Base-by-base conservation (phyloP, 305 asterid species). In the Coffea humblotiana region DNA sequence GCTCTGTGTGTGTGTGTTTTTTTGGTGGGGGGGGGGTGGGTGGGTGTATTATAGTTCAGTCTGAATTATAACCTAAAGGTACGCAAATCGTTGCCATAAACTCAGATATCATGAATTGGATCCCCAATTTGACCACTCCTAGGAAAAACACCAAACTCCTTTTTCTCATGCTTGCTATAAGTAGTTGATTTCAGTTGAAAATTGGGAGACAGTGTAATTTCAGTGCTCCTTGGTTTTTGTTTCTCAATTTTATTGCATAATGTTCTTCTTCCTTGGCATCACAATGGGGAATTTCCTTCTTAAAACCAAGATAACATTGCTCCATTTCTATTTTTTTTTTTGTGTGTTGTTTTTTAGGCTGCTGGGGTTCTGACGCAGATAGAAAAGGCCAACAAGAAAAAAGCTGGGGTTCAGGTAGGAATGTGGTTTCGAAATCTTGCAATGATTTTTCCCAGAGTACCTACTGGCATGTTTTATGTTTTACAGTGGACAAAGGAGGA, bases 351-450 rank as follows among this genome's bases (percentile, higher is more conserved):
- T 82, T 49, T 85, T 81, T 87, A 96, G 99, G 99, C 99, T 85
- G 98, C 99, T 51, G 98, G 97, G 0, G 99, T 96, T 80, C 91
- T 96, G 88, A 80, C 97, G 71, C 97, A 91, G 86, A 91, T 96
- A 65, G 98, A 94, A 83, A 80, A 87, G 72, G 90, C 85, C 86
- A 96, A 91, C 83, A 88, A 85, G 91, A 90, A 91, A 79, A 96
- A 88, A 80, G 83, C 88, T 71, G 97, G 97, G 79, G 81, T 83
- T 69, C 84, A 86, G 92, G 98, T 95, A 78, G 82, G 75, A 47
- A 51, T 72, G 52, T 5, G 40, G 60, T 58, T 68, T 61, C 25
- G 68, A 40, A 68, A 54, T 52, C 40, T 52, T 48, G 64, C 25
- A n/a, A 51, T 40, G 14, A 8, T 47, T 47, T 45, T 0, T 29